Evolutionary conservation across 2,329 filamentous ascomycete genomes (phyloP).

Genomic region (Ophiostoma sp.): DNA sequence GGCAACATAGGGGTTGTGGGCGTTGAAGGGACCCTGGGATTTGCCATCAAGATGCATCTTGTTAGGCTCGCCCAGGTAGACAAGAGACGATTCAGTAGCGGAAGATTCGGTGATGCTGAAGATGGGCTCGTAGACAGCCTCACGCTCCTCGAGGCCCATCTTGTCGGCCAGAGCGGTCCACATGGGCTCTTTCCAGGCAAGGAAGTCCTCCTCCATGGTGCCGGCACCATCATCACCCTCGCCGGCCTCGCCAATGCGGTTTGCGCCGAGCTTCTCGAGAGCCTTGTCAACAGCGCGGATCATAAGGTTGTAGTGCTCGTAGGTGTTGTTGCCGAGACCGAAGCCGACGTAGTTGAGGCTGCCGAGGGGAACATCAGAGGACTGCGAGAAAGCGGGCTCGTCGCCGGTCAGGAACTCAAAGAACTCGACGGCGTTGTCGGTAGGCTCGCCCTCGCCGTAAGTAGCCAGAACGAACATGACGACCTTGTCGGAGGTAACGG

Average conservation of each 20-base stretch:
- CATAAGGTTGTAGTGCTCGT: slow-evolving; percentile 99
- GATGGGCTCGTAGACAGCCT: slow-evolving; percentile 90
- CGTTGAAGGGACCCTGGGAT: slow-evolving; percentile 85
- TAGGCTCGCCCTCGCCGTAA: slow-evolving; percentile 96
- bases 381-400: slow-evolving; percentile 72
- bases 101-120: slow-evolving; percentile 77
- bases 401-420: slow-evolving; percentile 91
- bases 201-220: slow-evolving; percentile 99
- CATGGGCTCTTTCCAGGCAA: slow-evolving; percentile 99
- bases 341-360: slow-evolving; percentile 93
- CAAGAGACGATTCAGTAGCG: slow-evolving; percentile 66
- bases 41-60: slow-evolving; percentile 86
- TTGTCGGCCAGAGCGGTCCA: slow-evolving; percentile 78
- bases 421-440: slow-evolving; percentile 97
- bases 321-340: slow-evolving; percentile 97
- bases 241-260: slow-evolving; percentile 78
- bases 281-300: slow-evolving; percentile 84
- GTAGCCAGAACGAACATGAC: slow-evolving; percentile 94
- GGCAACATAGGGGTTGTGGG: slow-evolving; percentile 94
- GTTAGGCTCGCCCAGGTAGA: slow-evolving; percentile 94
- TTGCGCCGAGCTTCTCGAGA: slow-evolving; percentile 74
- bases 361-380: slow-evolving; percentile 64
- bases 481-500: slow-evolving; percentile 81
- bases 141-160: slow-evolving; percentile 88
- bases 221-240: slow-evolving; percentile 97